phyloP scores from a whole-genome alignment of 2,329 filamentous ascomycete genomes.

The Tolypocladium cylindrosporum region DNA sequence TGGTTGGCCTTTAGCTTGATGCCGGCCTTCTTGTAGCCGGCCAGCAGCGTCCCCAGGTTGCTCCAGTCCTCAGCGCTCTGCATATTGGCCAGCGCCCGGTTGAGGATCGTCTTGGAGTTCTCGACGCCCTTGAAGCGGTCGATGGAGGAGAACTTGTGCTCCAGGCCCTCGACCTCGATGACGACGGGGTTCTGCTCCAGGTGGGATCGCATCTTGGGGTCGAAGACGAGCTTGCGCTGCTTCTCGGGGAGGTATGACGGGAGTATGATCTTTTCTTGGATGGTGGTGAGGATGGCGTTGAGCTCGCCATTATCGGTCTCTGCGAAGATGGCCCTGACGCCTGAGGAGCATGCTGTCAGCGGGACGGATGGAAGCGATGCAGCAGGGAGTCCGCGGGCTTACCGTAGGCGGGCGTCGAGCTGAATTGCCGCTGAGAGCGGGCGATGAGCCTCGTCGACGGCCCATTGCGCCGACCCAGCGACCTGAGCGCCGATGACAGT shows the following conservation, averaged over 20 bases:
- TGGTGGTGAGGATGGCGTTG: constrained; percentile 37
- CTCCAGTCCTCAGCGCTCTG: constrained; percentile 36
- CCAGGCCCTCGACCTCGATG: constrained; percentile 48
- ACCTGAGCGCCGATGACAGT: constrained; percentile 15
- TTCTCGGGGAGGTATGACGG: constrained; percentile 45
- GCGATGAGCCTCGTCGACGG: neutral
- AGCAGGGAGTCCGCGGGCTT: constrained; percentile 2
- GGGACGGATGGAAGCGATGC: neutral
- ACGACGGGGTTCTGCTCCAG: constrained; percentile 45
- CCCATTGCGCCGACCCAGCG: constrained; percentile 7
- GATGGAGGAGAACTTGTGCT: constrained; percentile 39
- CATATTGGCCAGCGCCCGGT: constrained; percentile 33
- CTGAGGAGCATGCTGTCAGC: constrained; percentile 12
- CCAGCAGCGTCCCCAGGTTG: constrained; percentile 41
- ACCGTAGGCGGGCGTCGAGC: constrained; percentile 19
- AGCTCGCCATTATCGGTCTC: constrained; percentile 43
- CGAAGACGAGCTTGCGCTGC: constrained; percentile 45
- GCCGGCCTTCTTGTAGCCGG: constrained; percentile 35
- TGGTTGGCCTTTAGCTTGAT: constrained; percentile 24
- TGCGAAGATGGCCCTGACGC: constrained; percentile 32
- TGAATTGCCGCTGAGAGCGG: constrained; percentile 14
- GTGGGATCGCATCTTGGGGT: constrained; percentile 31
- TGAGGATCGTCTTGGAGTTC: constrained; percentile 27
- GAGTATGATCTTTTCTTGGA: constrained; percentile 51
- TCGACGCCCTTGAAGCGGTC: constrained; percentile 32